A percentile compares a stretch with the other conserved stretches of the same genome.
phyloP scores from a whole-genome alignment of 306 rosid species.

The Vigna mungo region DNA sequence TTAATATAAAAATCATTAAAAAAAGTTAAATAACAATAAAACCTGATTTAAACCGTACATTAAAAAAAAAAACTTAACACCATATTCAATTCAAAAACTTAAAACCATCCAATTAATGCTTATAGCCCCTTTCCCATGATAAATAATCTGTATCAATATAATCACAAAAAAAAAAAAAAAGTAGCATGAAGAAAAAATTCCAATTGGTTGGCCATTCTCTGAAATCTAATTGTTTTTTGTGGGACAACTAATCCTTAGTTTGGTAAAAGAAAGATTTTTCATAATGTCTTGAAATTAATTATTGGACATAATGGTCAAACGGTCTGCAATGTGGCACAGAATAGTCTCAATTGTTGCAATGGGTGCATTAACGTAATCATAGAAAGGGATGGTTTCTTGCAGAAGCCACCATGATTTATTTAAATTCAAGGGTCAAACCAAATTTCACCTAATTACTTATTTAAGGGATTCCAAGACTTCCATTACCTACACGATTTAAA shows the following conservation, averaged over 20 bases:
- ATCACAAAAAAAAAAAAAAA: neutral
- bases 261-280: conserved; percentile 40
- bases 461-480: neutral
- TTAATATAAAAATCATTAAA: too few relatives aligned
- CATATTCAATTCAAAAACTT: too few relatives aligned
- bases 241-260: conserved; percentile 45
- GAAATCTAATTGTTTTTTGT: too few relatives aligned
- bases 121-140: neutral
- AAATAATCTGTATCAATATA: too few relatives aligned
- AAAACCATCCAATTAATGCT: neutral
- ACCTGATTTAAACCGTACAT: too few relatives aligned
- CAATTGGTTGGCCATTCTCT: conserved; percentile 11
- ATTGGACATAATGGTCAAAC: conserved; percentile 36
- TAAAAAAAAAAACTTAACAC: too few relatives aligned
- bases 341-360: neutral
- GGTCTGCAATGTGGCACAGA: conserved; percentile 28
- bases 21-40: too few relatives aligned
- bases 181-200: conserved; percentile 16
- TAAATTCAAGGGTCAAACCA: neutral
- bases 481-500: neutral
- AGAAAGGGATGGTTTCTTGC: conserved; percentile 12
- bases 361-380: conserved; percentile 17
- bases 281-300: conserved; percentile 42
- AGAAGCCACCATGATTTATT: conserved; percentile 36
- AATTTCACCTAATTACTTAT: conserved; percentile 8